Evolutionary conservation across 768 basidiomycete genomes (phyloP).

Genomic region (Russula emetica): DNA sequence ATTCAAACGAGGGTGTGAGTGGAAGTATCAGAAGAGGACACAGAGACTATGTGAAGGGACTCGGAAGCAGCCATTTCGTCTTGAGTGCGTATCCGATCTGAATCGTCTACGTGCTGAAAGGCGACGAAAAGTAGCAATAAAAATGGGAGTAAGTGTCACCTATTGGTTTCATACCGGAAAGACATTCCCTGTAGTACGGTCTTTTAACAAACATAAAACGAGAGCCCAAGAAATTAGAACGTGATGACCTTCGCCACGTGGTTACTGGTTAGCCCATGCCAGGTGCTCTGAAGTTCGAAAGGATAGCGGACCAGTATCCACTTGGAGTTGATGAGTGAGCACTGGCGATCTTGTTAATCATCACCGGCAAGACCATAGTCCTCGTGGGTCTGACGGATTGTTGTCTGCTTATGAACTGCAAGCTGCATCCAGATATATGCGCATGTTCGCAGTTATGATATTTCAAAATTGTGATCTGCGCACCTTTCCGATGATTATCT

Average conservation of each 20-base stretch:
- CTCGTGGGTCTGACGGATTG: conserved; percentile 68
- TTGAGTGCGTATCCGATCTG: too few relatives aligned
- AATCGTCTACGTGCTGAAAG: too few relatives aligned
- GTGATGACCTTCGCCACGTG: not conserved
- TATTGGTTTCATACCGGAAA: not conserved
- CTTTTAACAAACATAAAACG: not conserved
- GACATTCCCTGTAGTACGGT: not conserved
- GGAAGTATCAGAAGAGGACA: too few relatives aligned
- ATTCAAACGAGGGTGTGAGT: too few relatives aligned
- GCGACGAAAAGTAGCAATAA: too few relatives aligned
- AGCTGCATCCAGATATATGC: conserved; percentile 44
- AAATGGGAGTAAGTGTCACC: too few relatives aligned
- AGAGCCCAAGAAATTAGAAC: not conserved
- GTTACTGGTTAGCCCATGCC: not conserved
- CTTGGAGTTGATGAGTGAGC: too few relatives aligned
- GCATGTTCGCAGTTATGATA: conserved; percentile 11
- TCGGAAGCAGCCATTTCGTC: too few relatives aligned
- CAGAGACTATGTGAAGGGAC: too few relatives aligned
- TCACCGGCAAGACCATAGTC: conserved; percentile 60
- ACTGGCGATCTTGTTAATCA: conserved; percentile 39
- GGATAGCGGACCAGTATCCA: not conserved
- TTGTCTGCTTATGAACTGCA: conserved; percentile 63
- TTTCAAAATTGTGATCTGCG: not conserved
- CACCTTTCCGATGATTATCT: conserved; percentile 81
- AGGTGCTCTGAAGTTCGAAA: not conserved